Evolutionary conservation across 2,329 filamentous ascomycete species (phyloP).

Genomic region (Talaromyces sp.): DNA sequence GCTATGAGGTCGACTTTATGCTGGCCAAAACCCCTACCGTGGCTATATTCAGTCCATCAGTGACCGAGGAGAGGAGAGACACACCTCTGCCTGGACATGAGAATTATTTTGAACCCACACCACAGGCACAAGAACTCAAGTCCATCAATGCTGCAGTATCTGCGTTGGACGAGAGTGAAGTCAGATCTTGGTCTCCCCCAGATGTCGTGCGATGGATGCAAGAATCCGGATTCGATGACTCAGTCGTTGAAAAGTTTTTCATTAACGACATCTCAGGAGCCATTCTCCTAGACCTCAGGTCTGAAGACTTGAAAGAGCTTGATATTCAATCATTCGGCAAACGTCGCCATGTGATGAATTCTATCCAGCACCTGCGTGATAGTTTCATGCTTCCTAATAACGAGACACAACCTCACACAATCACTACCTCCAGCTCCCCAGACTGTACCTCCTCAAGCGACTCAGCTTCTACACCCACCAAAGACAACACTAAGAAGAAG

Average conservation of each 20-base stretch:
- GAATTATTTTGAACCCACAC: too few relatives aligned
- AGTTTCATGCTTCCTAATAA: slow-evolving; percentile 16
- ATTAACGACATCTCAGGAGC: slow-evolving; percentile 88
- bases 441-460: not conserved
- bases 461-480: not conserved
- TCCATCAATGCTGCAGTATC: slow-evolving; percentile 22
- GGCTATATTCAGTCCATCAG: not conserved
- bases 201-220: slow-evolving; percentile 64
- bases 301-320: slow-evolving; percentile 69
- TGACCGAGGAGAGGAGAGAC: too few relatives aligned
- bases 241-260: slow-evolving; percentile 77
- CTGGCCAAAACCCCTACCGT: slow-evolving; percentile 19
- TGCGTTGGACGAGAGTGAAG: slow-evolving; percentile 26
- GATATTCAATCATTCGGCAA: slow-evolving; percentile 63
- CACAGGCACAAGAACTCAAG: slow-evolving; percentile 15
- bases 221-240: slow-evolving; percentile 72
- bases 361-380: slow-evolving; percentile 53
- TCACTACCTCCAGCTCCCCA: not conserved
- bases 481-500: slow-evolving; percentile 15
- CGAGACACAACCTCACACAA: too few relatives aligned
- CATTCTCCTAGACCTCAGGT: slow-evolving; percentile 85
- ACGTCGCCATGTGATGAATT: slow-evolving; percentile 58
- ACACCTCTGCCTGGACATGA: too few relatives aligned
- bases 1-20: slow-evolving; percentile 22
- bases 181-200: slow-evolving; percentile 28